Percentiles rank a stretch among this genome's conserved stretches.
Conservation (phyloP, 2,329 filamentous ascomycete genomes). For the Colletotrichum horii region DNA sequence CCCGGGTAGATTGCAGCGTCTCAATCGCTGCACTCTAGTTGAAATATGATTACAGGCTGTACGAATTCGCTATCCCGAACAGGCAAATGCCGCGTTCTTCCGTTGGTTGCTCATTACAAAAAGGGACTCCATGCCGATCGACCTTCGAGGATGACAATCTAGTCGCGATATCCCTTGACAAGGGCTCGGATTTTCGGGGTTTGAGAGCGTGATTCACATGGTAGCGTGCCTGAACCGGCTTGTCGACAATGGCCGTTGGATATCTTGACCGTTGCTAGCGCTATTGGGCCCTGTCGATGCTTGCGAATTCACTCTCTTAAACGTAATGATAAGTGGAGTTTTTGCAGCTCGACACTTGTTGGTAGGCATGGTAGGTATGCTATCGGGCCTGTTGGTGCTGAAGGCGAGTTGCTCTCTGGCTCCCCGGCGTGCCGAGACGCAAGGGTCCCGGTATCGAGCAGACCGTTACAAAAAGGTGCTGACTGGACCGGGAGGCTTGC, state of each 20-base stretch:
- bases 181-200: not conserved
- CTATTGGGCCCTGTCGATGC: not conserved
- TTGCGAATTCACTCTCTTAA: not conserved
- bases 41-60: not conserved
- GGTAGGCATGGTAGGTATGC: not conserved
- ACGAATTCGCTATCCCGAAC: not conserved
- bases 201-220: not conserved
- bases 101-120: not conserved
- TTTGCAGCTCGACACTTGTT: not conserved
- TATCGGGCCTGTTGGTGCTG: not conserved
- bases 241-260: not conserved
- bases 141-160: not conserved
- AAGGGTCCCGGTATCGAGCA: not conserved
- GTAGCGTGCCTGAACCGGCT: not conserved
- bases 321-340: not conserved
- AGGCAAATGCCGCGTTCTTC: not conserved
- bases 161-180: not conserved
- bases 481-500: not conserved
- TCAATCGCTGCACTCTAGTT: not conserved
- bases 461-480: not conserved
- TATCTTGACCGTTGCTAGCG: not conserved
- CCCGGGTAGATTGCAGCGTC: not conserved
- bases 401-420: not conserved
- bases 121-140: not conserved
- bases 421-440: not conserved